Evolutionary conservation across 2,329 filamentous ascomycete species (phyloP).

Genomic region (Phoma herbarum): DNA sequence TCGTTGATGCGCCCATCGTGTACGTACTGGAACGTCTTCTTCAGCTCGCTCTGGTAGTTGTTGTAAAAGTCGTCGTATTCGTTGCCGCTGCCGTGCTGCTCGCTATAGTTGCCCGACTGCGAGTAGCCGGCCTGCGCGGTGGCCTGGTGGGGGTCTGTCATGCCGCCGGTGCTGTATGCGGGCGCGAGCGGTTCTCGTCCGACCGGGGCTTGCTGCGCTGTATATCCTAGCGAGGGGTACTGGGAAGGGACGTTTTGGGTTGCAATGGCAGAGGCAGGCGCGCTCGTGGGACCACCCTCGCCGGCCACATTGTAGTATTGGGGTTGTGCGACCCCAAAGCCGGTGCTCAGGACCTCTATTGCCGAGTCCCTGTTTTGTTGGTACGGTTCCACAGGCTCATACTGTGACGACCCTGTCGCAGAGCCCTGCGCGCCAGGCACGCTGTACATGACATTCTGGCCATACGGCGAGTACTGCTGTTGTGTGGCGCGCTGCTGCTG

Average conservation of each 20-base stretch:
- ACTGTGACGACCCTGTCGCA: conserved; percentile 65
- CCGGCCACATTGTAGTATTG: conserved; percentile 73
- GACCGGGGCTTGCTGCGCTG: conserved; percentile 69
- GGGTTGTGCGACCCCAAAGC: conserved; percentile 72
- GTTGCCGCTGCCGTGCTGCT: conserved; percentile 55
- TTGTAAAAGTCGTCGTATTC: conserved; percentile 74
- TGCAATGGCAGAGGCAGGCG: conserved; percentile 65
- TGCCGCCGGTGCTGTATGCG: conserved; percentile 60
- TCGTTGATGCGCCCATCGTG: conserved; percentile 68
- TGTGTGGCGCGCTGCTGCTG: conserved; percentile 62
- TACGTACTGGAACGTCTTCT: conserved; percentile 75
- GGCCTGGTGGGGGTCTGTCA: conserved; percentile 60
- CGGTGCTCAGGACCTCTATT: conserved; percentile 77
- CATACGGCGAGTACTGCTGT: conserved; percentile 62
- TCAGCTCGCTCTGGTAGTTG: conserved; percentile 64
- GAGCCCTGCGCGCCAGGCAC: conserved; percentile 58
- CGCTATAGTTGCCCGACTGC: conserved; percentile 45
- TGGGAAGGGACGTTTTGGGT: conserved; percentile 72
- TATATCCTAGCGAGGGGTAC: conserved; percentile 65
- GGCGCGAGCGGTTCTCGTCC: conserved; percentile 60
- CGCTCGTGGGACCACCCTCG: conserved; percentile 67
- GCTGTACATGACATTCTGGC: conserved; percentile 80
- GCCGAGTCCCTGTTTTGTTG: conserved; percentile 72
- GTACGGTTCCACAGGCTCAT: conserved; percentile 80
- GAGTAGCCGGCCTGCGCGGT: conserved; percentile 51